These are phyloP conservation scores for Lathyrus aphaca DNA, from an alignment of 306 rosid genomes.

Conservation along the genomic window DNA sequence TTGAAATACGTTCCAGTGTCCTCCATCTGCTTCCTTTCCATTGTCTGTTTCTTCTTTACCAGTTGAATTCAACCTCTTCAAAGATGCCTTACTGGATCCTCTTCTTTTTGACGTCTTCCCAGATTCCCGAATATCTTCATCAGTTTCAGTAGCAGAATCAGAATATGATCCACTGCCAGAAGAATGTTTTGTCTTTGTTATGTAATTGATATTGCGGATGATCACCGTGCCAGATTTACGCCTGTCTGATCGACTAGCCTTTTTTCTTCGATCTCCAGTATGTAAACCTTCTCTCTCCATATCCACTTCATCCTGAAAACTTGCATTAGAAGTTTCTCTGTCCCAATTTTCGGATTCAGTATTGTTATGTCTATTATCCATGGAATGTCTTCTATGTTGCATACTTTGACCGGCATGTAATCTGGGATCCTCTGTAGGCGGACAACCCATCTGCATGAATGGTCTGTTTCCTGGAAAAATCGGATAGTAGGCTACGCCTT, in stretches of 20 bases:
- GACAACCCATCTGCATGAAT: slow-evolving; percentile 59
- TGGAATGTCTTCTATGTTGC: slow-evolving; percentile 70
- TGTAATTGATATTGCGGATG: slow-evolving; percentile 79
- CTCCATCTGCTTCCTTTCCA: slow-evolving; percentile 59
- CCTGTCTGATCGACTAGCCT: slow-evolving; percentile 57
- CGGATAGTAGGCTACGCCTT: slow-evolving; percentile 84
- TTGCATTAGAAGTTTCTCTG: slow-evolving; percentile 50
- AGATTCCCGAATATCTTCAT: slow-evolving; percentile 55
- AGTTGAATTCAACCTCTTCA: slow-evolving; percentile 47
- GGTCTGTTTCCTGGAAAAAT: slow-evolving; percentile 66
- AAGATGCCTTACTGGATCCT: slow-evolving; percentile 49
- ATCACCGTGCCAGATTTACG: slow-evolving; percentile 69
- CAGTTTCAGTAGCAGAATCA: slow-evolving; percentile 62
- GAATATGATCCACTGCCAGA: slow-evolving; percentile 68
- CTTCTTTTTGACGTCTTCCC: slow-evolving; percentile 53
- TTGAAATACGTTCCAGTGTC: slow-evolving; percentile 87
- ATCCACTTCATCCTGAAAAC: slow-evolving; percentile 53
- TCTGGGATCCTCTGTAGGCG: slow-evolving; percentile 62
- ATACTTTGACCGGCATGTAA: slow-evolving; percentile 48
- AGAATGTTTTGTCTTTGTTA: slow-evolving; percentile 60
- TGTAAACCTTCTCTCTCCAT: slow-evolving; percentile 52
- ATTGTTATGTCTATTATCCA: slow-evolving; percentile 59
- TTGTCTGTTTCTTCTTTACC: slow-evolving; percentile 48
- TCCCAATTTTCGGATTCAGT: slow-evolving; percentile 60
- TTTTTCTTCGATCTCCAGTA: slow-evolving; percentile 55